phyloP scores from a whole-genome alignment of 305 asterid genomes.

The Fraxinus platypoda region DNA sequence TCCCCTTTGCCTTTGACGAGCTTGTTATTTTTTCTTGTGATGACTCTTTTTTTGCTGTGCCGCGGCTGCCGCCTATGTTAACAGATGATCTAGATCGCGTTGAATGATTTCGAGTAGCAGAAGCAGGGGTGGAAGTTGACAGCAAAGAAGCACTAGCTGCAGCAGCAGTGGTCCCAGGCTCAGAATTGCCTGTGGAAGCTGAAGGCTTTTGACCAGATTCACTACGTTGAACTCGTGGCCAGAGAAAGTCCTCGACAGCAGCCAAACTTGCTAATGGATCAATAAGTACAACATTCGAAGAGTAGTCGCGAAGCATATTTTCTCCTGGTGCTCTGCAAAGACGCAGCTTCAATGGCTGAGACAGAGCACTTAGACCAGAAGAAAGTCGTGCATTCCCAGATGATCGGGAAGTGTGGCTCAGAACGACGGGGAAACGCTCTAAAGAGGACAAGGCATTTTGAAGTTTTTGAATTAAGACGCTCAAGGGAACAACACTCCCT shows the following conservation, averaged over 20 bases:
- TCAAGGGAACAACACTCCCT: constrained; percentile 62
- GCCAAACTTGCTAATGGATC: constrained; percentile 97
- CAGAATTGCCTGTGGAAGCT: constrained; percentile 55
- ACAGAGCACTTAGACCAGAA: constrained; percentile 85
- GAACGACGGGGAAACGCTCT: constrained; percentile 92
- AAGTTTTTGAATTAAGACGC: constrained; percentile 77
- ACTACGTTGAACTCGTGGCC: constrained; percentile 89
- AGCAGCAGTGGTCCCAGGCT: constrained; percentile 55
- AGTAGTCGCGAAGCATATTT: constrained; percentile 93
- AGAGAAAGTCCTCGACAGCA: constrained; percentile 91
- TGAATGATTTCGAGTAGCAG: constrained; percentile 67
- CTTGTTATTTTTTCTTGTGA: constrained; percentile 53
- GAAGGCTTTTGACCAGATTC: constrained; percentile 73
- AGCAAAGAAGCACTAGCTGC: constrained; percentile 58
- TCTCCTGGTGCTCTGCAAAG: constrained; percentile 97
- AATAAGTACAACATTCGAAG: constrained; percentile 86
- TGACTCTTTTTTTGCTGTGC: constrained; percentile 56
- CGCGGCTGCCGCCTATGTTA: constrained; percentile 60
- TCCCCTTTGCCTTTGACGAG: constrained; percentile 84
- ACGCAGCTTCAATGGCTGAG: constrained; percentile 92
- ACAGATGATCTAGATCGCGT: constrained; percentile 73
- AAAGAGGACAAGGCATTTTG: constrained; percentile 88
- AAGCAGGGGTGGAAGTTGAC: constrained; percentile 61
- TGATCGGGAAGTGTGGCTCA: constrained; percentile 86
- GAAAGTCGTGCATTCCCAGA: constrained; percentile 84